Evolutionary conservation across 306 rosid genomes (phyloP).

Genomic region (Urtica urens): DNA sequence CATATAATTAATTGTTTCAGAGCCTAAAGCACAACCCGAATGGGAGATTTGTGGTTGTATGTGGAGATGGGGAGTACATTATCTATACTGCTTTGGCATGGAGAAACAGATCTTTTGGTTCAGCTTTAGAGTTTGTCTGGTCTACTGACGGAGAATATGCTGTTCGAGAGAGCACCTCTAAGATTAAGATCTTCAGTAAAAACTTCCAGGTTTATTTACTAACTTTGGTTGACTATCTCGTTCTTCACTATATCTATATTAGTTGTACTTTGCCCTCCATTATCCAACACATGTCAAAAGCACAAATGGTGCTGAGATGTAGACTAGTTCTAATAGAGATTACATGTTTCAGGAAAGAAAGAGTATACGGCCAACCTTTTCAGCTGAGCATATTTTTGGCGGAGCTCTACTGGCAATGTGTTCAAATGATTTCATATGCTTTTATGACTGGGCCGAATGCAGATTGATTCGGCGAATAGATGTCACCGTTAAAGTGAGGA

Average conservation of each 20-base stretch:
- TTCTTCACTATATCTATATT: too few relatives aligned
- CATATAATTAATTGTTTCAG: conserved; percentile 27
- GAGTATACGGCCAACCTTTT: conserved; percentile 87
- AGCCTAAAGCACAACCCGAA: conserved; percentile 93
- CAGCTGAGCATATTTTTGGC: conserved; percentile 81
- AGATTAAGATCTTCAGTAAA: conserved; percentile 84
- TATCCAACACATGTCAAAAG: too few relatives aligned
- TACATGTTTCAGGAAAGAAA: conserved; percentile 70
- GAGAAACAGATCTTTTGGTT: conserved; percentile 97
- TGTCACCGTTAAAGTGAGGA: conserved; percentile 85
- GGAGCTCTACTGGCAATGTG: conserved; percentile 93
- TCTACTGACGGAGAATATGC: conserved; percentile 94
- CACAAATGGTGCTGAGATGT: neutral
- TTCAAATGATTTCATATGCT: conserved; percentile 97
- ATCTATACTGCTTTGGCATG: conserved; percentile 97
- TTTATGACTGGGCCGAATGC: conserved; percentile 97
- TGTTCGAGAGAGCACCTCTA: conserved; percentile 92
- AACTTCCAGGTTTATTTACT: conserved; percentile 68
- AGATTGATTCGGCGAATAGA: conserved; percentile 93
- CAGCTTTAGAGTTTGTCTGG: conserved; percentile 95
- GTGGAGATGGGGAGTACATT: conserved; percentile 98
- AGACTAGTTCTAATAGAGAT: conserved; percentile 10
- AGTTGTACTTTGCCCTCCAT: too few relatives aligned
- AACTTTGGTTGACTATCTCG: neutral
- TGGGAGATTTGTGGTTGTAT: conserved; percentile 98